Conservation (phyloP, 257 asterid genomes). For the Leptodermis oblonga region DNA sequence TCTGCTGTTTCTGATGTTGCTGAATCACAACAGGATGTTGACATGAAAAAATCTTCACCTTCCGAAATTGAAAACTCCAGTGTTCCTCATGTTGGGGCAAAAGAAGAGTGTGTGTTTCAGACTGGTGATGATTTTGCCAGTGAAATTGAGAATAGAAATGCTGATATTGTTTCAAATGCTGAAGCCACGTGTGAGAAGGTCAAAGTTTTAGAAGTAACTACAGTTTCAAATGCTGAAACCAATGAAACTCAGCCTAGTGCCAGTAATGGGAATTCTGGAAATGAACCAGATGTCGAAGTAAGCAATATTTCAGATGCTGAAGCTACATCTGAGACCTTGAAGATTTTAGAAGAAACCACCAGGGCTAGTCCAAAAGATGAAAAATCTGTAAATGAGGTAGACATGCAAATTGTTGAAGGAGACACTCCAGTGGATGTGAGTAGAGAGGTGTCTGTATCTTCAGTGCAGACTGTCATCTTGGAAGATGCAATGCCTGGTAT, state of each 20-base stretch:
- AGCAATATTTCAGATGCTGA: slow-evolving; percentile 8
- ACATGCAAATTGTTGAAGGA: slow-evolving; percentile 5
- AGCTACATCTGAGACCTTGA: neutral
- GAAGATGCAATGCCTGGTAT: neutral
- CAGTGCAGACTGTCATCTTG: slow-evolving; percentile 3
- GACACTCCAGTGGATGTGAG: slow-evolving; percentile 1
- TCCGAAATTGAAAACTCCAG: slow-evolving; percentile 5
- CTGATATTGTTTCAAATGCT: slow-evolving; percentile 4
- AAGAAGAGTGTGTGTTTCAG: slow-evolving; percentile 3
- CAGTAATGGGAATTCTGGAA: neutral
- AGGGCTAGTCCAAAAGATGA: neutral
- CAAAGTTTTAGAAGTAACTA: neutral
- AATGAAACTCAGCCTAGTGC: slow-evolving; percentile 6
- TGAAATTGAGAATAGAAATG: slow-evolving; percentile 10
- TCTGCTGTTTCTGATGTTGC: neutral
- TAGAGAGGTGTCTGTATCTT: slow-evolving; percentile 12
- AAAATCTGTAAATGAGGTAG: slow-evolving; percentile 12
- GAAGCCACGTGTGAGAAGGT: slow-evolving; percentile 1
- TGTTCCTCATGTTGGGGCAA: slow-evolving; percentile 1
- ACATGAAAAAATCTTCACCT: slow-evolving; percentile 14
- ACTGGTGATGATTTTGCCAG: slow-evolving; percentile 13
- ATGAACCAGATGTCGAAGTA: slow-evolving; percentile 7
- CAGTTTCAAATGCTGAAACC: slow-evolving; percentile 18
- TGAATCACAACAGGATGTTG: slow-evolving; percentile 4
- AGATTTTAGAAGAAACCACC: neutral